Base-by-base conservation (phyloP, 2,329 filamentous ascomycete species). In the Apiospora pterosperma region DNA sequence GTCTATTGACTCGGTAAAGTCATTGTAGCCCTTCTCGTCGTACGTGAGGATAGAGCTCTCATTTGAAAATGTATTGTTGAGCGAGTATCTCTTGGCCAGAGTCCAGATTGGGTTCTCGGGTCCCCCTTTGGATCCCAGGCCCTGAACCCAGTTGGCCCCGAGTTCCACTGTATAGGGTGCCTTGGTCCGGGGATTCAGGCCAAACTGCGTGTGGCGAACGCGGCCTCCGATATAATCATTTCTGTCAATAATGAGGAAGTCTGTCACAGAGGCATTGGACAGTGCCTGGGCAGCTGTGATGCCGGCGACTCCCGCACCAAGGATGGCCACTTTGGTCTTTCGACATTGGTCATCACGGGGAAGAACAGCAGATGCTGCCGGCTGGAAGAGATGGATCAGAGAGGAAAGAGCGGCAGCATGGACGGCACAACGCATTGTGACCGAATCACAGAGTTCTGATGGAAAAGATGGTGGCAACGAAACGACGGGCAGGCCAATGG, bases 181-280 rank as follows among this genome's bases (percentile, higher is more conserved):
- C 0, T 86, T 86, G 39, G 84, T 77, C 0, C 75, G 39, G 4
- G 76, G 73, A 28, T 61, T 41, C 19, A 79, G 76, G 5, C 88
- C 88, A 69, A 90, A 90, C 0, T 79, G 77, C 0, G 81, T 81
- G 66, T 90, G 83, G n/a, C 76, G 76, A 42, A 88, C 82, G 6
- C 89, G 83, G 1, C 89, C 89, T 1, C 89, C 89, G 65, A 91
- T 84, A 14, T 84, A 80, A 65, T 84, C 79, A 14, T 88, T 87
- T 66, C 87, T 86, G 66, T 91, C 89, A 3, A 91, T 74, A 59
- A 91, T 87, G 8, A 91, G 62, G 65, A 91, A 91, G 65, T 91
- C 88, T 0, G 80, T 76, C 6, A 91, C 77, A 0, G 87, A 89
- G 2, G 82, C 81, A 63, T 91, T 89, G 5, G 80, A 75, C 6